Evolutionary conservation across 164 flowering plant species (phyloP), one percentile per base, ranked within the genome.

Genomic region (Berberis thunbergii): DNA sequence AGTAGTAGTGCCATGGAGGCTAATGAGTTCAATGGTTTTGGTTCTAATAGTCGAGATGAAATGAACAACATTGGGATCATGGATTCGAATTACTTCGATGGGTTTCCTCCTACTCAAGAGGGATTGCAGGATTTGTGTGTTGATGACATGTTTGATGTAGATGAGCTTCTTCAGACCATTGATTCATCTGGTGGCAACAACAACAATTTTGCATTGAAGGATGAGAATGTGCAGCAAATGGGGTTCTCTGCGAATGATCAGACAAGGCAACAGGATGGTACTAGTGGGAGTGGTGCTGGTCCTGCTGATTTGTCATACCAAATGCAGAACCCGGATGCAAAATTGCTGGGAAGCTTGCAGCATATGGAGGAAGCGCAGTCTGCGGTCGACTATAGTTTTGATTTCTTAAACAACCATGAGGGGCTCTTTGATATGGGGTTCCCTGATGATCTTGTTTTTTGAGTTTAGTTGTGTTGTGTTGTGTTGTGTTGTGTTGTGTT

Each of bases 311-410:
- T 68, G 2, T 67, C 70, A 1, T 76, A 65, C 46, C 83, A 81
- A 38, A 9, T 72, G 72, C 78, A 74, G 62, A 75, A 75, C 55
- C 78, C 78, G 2, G 83, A 80, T 56, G 77, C 79, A 0, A 74
- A 81, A 64, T 44, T 77, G 63, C 69, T 75, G 1, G 88, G 81
- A 39, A 71, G 78, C 69, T 53, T 75, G 64, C 12, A 68, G 3
- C 71, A 73, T n/a, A 73, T 77, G 80, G 81, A 78, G 65, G 69
- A 76, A 46, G 70, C 60, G 2, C 63, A 66, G 7, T 45, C 64
- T 0, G 72, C 50, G 3, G 10, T 64, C 12, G 84, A 81, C 62
- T 74, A 75, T 48, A 63, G 76, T 1, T 65, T 74, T 45, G 77
- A 75, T 55, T 77, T 80, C 67, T 57, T 80, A 64, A 70, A 75